phyloP scores from a whole-genome alignment of 805 yeast species.

The Nakazawaea populi region DNA sequence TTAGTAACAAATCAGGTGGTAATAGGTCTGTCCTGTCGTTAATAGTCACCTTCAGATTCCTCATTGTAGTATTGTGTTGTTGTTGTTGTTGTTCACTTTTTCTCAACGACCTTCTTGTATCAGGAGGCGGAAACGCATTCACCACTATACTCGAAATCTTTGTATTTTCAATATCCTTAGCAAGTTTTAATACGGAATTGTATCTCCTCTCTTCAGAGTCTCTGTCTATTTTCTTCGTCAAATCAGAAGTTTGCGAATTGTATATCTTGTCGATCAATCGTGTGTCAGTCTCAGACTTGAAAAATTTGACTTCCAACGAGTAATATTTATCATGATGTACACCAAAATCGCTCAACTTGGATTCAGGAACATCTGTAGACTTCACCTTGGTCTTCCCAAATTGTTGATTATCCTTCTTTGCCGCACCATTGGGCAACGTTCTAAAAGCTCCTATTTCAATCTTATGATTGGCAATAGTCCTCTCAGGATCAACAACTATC shows the following conservation, averaged over 20 bases:
- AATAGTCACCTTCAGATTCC: neutral
- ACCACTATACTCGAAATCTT: constrained; percentile 3
- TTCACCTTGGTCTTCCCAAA: constrained; percentile 12
- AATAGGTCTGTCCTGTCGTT: neutral
- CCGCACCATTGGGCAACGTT: constrained; percentile 44
- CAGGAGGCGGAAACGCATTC: neutral
- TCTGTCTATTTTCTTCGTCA: neutral
- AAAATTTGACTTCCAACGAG: constrained; percentile 55
- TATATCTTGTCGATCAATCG: constrained; percentile 20
- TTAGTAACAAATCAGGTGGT: neutral
- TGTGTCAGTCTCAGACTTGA: constrained; percentile 46
- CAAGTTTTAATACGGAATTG: neutral
- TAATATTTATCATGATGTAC: constrained; percentile 67
- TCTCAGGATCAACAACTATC: constrained; percentile 78
- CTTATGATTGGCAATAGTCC: constrained; percentile 52
- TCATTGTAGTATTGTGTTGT: neutral
- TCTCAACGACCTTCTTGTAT: neutral
- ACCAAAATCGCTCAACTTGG: constrained; percentile 62
- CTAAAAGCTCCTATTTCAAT: constrained; percentile 89
- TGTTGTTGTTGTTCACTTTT: neutral
- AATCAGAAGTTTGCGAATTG: constrained; percentile 20
- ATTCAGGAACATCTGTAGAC: constrained; percentile 33
- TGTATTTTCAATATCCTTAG: neutral
- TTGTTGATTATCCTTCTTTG: constrained; percentile 12
- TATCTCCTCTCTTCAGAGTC: neutral